These are phyloP conservation scores for Hypoxylon sp. DNA, from an alignment of 2,329 filamentous ascomycete species.

Conservation along the genomic window DNA sequence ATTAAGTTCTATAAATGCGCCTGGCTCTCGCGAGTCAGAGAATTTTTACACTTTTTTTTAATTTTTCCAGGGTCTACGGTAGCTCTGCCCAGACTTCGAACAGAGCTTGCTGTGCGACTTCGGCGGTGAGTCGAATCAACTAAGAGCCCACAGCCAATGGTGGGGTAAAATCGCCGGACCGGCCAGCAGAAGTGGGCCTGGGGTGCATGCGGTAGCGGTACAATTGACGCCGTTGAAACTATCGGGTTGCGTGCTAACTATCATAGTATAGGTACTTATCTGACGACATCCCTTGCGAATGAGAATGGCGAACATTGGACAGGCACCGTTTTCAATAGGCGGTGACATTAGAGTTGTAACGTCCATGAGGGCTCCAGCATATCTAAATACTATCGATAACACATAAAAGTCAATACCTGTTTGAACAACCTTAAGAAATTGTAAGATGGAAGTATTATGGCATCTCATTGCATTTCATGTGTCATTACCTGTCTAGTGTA, in stretches of 20 bases:
- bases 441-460: background rate
- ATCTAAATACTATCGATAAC: background rate
- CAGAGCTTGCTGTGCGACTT: conserved; percentile 46
- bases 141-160: conserved; percentile 38
- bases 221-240: conserved; percentile 1
- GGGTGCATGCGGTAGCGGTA: conserved; percentile 25
- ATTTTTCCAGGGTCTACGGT: conserved; percentile 34
- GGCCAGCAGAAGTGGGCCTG: conserved; percentile 23
- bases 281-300: background rate
- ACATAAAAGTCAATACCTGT: background rate
- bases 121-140: conserved; percentile 49
- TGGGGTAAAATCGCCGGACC: conserved; percentile 37
- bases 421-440: background rate
- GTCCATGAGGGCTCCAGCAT: background rate
- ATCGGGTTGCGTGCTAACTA: background rate
- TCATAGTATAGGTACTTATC: conserved; percentile 11
- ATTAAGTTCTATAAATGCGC: conserved; percentile 27
- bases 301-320: background rate
- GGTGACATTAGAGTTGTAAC: background rate
- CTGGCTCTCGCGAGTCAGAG: conserved; percentile 15
- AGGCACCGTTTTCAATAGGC: background rate
- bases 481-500: conserved; percentile 26
- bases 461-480: conserved; percentile 24
- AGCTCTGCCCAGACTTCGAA: conserved; percentile 25
- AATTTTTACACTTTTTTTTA: conserved; percentile 29